Conservation (phyloP, 305 asterid species). For the Fraxinus latifolia region DNA sequence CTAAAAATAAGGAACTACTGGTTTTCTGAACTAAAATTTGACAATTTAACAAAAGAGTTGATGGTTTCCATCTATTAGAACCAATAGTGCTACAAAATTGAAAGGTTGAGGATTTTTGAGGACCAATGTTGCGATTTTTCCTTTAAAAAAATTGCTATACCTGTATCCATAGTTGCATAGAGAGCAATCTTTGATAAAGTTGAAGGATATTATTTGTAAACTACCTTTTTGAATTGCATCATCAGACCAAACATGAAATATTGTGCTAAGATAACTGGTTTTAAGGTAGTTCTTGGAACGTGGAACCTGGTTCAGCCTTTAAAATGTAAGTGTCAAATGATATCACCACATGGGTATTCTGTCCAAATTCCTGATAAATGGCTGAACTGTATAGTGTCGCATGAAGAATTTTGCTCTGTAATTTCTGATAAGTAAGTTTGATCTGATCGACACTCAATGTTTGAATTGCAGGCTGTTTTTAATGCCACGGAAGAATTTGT, state of each 20-base stretch:
- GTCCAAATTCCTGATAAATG: background rate
- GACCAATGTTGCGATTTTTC: background rate
- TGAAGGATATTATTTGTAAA: background rate
- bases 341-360: background rate
- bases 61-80: background rate
- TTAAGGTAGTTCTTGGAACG: background rate
- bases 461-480: slow-evolving; percentile 63
- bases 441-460: background rate
- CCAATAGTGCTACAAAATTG: background rate
- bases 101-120: background rate
- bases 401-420: background rate
- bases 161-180: background rate
- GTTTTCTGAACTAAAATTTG: background rate
- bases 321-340: background rate
- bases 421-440: background rate
- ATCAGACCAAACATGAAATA: background rate
- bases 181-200: background rate
- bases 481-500: slow-evolving; percentile 74
- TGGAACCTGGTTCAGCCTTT: background rate
- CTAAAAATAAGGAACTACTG: background rate
- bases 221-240: background rate
- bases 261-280: background rate
- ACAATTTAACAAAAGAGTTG: background rate
- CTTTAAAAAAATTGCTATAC: background rate
- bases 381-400: background rate